Base-by-base conservation (phyloP, 495 filamentous ascomycete species). In the Jackrogersella multiformis region DNA sequence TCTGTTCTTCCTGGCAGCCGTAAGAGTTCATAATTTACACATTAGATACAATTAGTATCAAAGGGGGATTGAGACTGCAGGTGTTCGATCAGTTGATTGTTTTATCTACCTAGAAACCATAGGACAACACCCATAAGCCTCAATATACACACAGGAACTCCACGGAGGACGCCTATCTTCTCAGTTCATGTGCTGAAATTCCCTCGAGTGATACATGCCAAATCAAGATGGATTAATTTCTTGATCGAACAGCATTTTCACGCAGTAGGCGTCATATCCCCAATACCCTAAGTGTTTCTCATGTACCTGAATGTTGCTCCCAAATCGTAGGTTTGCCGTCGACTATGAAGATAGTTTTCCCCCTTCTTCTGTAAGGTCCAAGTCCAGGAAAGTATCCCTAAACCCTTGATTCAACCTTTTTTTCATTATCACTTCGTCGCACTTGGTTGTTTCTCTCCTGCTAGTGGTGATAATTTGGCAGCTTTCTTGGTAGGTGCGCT, bases 401-500 rank as follows among this genome's bases (percentile, higher is more conserved):
- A 42, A 13, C 36, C 32, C 7, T 32, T 44, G n/a, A 2, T 32
- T 18, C 23, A 6, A 12, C 13, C n/a, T 36, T 16, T 6, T 23
- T n/a, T 13, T 39, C 20, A 18, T 13, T 24, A 8, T 62, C 53
- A 72, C 55, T 60, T 72, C 6, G 64, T 56, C 7, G 26, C 20
- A n/a, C 56, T 26, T 39, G 53, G 12, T 61, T 64, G 53, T 46
- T 71, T 75, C 46, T 56, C 64, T 64, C 70, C 79, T 71, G 56
- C 61, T 42, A 69, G 39, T 21, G 85, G 84, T 44, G 64, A n/a
- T n/a, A n/a, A 41, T 46, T 61, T 68, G 15, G 61, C 28, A 12
- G 64, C 56, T 48, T 75, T 75, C 49, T 71, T 53, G 34, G 64
- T 48, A 38, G 67, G 54, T 13, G 64, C 45, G 38, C 58, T 45